Conservation (phyloP, 2,329 filamentous ascomycete genomes). For the Claviceps monticola region DNA sequence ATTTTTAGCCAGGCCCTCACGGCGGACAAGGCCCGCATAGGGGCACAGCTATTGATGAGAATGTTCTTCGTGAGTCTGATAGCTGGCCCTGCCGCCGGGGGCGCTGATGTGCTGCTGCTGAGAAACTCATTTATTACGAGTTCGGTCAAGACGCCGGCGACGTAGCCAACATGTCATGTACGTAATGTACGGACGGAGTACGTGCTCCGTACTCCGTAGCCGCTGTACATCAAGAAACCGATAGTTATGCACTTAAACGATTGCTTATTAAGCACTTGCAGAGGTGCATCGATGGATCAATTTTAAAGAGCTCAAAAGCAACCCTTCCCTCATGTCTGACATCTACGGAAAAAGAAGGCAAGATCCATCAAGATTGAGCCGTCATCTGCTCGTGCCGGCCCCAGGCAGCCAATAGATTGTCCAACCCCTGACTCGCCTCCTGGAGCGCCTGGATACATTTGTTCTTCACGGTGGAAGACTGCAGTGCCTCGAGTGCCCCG, state of each 20-base stretch:
- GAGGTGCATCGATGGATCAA: too few relatives aligned
- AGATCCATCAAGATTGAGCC: too few relatives aligned
- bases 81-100: slow-evolving; percentile 7
- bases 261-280: too few relatives aligned
- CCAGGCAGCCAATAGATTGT: slow-evolving; percentile 7
- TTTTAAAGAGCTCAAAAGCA: too few relatives aligned
- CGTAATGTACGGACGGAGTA: too few relatives aligned
- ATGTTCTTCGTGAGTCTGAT: slow-evolving; percentile 9
- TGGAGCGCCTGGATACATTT: slow-evolving; percentile 6
- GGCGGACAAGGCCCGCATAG: neutral
- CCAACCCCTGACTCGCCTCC: slow-evolving; percentile 5
- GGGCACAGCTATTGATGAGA: neutral
- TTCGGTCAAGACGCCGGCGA: too few relatives aligned
- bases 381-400: slow-evolving; percentile 7
- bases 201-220: too few relatives aligned
- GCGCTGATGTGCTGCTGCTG: slow-evolving; percentile 5
- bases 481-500: slow-evolving; percentile 3
- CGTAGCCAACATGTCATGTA: too few relatives aligned
- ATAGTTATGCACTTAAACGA: too few relatives aligned
- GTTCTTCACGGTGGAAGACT: slow-evolving; percentile 4
- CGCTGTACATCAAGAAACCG: too few relatives aligned
- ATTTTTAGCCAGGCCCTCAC: neutral
- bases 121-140: neutral
- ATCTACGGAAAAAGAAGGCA: too few relatives aligned
- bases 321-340: too few relatives aligned